Evolutionary conservation across 2,329 filamentous ascomycete genomes (phyloP).

Genomic region (Zymoseptoria brevis): DNA sequence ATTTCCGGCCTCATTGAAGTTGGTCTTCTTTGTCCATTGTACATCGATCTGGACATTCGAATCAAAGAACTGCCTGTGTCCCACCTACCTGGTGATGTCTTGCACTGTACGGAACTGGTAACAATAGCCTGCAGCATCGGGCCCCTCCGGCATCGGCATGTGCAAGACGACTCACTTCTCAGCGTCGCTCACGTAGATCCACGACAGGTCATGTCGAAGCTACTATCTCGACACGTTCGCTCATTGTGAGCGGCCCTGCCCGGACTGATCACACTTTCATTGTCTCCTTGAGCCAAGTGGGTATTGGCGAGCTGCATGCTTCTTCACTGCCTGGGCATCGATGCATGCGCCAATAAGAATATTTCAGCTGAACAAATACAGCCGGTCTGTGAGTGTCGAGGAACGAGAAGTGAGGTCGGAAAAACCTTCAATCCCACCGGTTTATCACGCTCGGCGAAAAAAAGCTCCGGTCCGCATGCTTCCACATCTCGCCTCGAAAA

Average conservation of each 20-base stretch:
- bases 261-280: background rate
- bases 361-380: background rate
- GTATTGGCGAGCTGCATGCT: background rate
- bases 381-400: too few species aligned
- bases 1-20: background rate
- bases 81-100: background rate
- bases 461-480: background rate
- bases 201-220: background rate
- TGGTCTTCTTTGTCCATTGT: background rate
- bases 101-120: background rate
- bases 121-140: background rate
- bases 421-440: background rate
- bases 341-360: background rate
- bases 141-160: background rate
- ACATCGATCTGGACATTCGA: background rate
- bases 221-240: background rate
- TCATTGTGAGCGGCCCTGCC: background rate
- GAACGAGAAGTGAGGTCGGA: background rate
- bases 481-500: background rate
- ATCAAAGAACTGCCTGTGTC: background rate
- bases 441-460: background rate
- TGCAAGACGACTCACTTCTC: background rate
- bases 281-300: background rate
- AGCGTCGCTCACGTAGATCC: background rate
- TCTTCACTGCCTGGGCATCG: background rate